phyloP scores from a whole-genome alignment of 495 filamentous ascomycete genomes.

The Penicillium turbatum region DNA sequence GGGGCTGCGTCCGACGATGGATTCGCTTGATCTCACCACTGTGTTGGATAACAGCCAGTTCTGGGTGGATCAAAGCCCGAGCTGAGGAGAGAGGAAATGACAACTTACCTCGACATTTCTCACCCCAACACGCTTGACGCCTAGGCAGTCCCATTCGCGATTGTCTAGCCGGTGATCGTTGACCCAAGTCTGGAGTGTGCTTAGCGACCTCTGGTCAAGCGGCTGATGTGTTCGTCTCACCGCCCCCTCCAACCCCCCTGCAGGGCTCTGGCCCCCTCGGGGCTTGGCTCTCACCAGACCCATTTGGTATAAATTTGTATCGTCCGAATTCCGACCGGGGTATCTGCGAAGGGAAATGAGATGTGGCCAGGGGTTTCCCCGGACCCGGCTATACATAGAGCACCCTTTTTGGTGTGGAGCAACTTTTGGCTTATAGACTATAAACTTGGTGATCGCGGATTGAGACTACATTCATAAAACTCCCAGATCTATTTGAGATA shows the following conservation, averaged over 20 bases:
- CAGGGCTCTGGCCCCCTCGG: background rate
- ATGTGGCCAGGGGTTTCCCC: background rate
- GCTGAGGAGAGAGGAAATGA: constrained; percentile 10
- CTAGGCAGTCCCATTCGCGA: background rate
- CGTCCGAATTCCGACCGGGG: background rate
- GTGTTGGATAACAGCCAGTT: constrained; percentile 39
- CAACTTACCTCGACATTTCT: background rate
- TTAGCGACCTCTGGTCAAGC: background rate
- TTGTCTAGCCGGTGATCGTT: background rate
- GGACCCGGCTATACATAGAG: background rate
- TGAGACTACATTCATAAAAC: background rate
- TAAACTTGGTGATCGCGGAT: background rate
- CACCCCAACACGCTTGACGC: background rate
- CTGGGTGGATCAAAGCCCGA: constrained; percentile 32
- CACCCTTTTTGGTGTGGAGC: background rate
- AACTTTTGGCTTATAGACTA: background rate
- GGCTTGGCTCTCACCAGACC: background rate
- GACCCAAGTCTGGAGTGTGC: background rate
- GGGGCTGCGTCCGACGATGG: constrained; percentile 41
- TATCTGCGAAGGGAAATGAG: background rate
- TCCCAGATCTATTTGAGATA: no score
- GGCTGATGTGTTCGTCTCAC: background rate
- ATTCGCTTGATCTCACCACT: constrained; percentile 37
- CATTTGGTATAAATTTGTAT: background rate
- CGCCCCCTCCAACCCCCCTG: background rate